Conservation (phyloP, 345 rosid species). For the Abelmoschus esculentus region DNA sequence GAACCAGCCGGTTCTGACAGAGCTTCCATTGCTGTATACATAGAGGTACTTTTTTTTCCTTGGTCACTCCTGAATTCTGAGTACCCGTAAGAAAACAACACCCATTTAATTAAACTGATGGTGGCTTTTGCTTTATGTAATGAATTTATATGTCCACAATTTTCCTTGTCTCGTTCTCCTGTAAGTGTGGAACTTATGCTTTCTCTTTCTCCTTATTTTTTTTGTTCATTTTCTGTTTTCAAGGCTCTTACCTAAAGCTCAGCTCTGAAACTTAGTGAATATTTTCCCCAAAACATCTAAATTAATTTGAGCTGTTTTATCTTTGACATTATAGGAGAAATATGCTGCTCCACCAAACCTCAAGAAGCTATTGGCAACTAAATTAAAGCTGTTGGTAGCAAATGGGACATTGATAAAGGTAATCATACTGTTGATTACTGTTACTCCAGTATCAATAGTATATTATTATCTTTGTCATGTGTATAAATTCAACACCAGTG, state of each 20-base stretch:
- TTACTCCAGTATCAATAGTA: neutral
- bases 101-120: neutral
- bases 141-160: neutral
- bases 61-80: neutral
- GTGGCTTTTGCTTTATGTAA: neutral
- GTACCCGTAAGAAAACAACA: conserved; percentile 1
- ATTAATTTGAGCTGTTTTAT: conserved; percentile 8
- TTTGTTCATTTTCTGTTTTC: neutral
- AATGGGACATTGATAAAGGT: conserved; percentile 82
- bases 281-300: conserved; percentile 7
- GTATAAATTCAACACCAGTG: neutral
- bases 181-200: neutral
- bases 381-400: conserved; percentile 63
- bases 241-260: neutral
- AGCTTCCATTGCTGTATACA: conserved; percentile 48
- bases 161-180: neutral
- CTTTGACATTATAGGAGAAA: neutral
- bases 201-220: neutral
- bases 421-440: conserved; percentile 8
- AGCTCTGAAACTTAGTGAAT: neutral
- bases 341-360: conserved; percentile 48
- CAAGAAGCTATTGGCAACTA: conserved; percentile 67
- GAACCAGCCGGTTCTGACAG: conserved; percentile 31
- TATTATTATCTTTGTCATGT: neutral
- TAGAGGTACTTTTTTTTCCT: conserved; percentile 49